Base-by-base conservation (phyloP, 2,329 filamentous ascomycete genomes). In the Apiospora arundinis region DNA sequence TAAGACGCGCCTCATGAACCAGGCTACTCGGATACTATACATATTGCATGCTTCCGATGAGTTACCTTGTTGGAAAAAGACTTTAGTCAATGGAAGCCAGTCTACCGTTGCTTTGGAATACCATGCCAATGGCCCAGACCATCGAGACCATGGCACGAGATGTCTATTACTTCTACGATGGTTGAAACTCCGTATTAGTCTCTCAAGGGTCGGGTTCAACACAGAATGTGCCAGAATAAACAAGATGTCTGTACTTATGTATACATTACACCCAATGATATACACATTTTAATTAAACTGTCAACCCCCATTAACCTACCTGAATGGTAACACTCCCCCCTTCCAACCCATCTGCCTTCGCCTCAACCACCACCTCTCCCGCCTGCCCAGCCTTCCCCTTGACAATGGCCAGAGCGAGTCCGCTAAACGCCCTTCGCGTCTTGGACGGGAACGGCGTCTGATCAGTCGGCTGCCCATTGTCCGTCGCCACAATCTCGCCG, bases 401-500 rank as follows among this genome's bases (percentile, higher is more conserved):
- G 4, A 86, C 80, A 70, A 85, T 82, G 5, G 80, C 82, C 25
- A 86, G 77, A 0, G 81, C 81, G 5, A 81, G 76, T 0, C 85
- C 84, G 45, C 78, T 80, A 69, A 83, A 85, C 0, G 83, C 83
- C 52, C 83, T 82, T 18, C 85, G 79, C 45, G 77, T 78, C 9
- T 73, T 72, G 3, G 80, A 82, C 0, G 82, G 81, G 74, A 87
- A 87, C 1, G 81, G 75, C 1, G 78, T 81, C 74, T 85, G 79
- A 71, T 87, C 84, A 1, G 82, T 78, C 5, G 84, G 83, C 70
- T 87, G 81, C 1, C 87, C 87, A 69, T 88, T 88, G 68, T 89
- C 86, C 0, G 87, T 89, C 0, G 84, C 78, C 1, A 86, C 80
- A 60, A 89, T 83, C 75, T 83, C 78, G 0, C 83, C 87, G 0